Evolutionary conservation across 2,329 filamentous ascomycete genomes (phyloP).

Genomic region (Scedosporium boydii): DNA sequence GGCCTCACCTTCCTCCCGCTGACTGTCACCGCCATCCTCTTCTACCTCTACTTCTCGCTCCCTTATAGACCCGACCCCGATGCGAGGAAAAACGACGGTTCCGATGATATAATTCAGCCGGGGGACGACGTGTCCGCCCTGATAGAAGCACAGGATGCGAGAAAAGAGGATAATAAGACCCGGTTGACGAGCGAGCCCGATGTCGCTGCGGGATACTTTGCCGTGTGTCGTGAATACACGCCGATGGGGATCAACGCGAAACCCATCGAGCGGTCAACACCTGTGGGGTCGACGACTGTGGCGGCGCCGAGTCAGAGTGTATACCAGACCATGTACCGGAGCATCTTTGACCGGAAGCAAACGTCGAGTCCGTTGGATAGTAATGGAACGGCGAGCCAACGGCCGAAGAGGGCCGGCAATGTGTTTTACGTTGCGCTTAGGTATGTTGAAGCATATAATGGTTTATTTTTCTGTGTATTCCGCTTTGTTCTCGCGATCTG

Average conservation of each 20-base stretch:
- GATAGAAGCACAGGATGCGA: constrained; percentile 46
- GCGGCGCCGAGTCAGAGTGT: constrained; percentile 81
- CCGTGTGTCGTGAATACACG: constrained; percentile 87
- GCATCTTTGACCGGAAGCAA: constrained; percentile 78
- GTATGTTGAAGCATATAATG: constrained; percentile 33
- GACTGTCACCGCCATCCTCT: constrained; percentile 47
- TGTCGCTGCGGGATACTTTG: constrained; percentile 84
- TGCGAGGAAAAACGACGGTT: constrained; percentile 15
- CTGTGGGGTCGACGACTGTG: constrained; percentile 64
- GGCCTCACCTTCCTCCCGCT: constrained; percentile 82
- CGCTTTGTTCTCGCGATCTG: background rate
- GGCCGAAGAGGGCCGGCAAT: constrained; percentile 63
- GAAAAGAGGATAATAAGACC: constrained; percentile 52
- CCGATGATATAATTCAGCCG: constrained; percentile 40
- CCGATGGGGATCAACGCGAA: constrained; percentile 88
- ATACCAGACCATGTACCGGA: constrained; percentile 96
- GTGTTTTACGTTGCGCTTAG: constrained; percentile 88
- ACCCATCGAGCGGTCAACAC: constrained; percentile 77
- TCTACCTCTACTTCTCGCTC: constrained; percentile 60
- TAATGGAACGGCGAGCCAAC: constrained; percentile 36
- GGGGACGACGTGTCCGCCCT: constrained; percentile 58
- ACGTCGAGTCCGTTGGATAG: constrained; percentile 35
- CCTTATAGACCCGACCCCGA: constrained; percentile 35
- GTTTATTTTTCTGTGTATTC: background rate
- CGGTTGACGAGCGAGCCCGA: constrained; percentile 54